Percentiles rank a stretch among this genome's conserved stretches.
These are phyloP conservation scores for Thraustochytrium striatum DNA, from an alignment of 352 stramenopile species.

Conservation along the genomic window DNA sequence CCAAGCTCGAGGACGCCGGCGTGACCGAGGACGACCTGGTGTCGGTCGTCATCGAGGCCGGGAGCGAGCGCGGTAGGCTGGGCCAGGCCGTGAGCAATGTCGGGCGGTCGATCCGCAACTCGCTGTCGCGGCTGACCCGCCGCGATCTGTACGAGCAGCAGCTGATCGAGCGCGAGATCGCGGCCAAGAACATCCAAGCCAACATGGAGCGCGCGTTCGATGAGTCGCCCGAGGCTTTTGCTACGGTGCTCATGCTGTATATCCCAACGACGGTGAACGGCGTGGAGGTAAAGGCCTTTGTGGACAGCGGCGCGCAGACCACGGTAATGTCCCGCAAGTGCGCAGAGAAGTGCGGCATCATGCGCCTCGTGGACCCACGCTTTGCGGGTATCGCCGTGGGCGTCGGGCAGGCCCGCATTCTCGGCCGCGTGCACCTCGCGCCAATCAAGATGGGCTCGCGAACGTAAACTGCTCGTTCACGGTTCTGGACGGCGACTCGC, in stretches of 20 bases:
- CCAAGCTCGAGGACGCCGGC: constrained; percentile 4
- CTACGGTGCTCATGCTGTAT: constrained; percentile 77
- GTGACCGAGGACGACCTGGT: constrained; percentile 30
- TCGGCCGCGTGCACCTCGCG: constrained; percentile 88
- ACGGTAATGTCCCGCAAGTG: constrained; percentile 86
- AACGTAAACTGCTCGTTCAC: constrained; percentile 83
- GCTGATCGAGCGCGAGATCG: constrained; percentile 4
- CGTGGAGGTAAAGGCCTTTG: constrained; percentile 72
- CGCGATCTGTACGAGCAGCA: background rate
- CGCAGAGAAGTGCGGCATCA: constrained; percentile 78
- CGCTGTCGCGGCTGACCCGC: background rate
- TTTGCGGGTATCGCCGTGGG: constrained; percentile 76
- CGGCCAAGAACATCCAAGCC: constrained; percentile 4
- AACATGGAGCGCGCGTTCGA: constrained; percentile 77
- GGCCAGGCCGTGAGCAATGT: no score
- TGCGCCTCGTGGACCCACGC: constrained; percentile 63
- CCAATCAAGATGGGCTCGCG: constrained; percentile 68
- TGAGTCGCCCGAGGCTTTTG: constrained; percentile 64
- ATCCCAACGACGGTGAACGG: constrained; percentile 53
- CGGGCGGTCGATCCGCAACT: no score
- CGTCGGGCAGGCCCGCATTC: constrained; percentile 91
- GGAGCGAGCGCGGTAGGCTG: background rate
- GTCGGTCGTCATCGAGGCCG: background rate
- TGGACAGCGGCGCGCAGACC: constrained; percentile 79
- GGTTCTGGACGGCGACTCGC: constrained; percentile 73